phyloP scores from a whole-genome alignment of 78 protist genomes.

The Planoprotostelium fungivorum region DNA sequence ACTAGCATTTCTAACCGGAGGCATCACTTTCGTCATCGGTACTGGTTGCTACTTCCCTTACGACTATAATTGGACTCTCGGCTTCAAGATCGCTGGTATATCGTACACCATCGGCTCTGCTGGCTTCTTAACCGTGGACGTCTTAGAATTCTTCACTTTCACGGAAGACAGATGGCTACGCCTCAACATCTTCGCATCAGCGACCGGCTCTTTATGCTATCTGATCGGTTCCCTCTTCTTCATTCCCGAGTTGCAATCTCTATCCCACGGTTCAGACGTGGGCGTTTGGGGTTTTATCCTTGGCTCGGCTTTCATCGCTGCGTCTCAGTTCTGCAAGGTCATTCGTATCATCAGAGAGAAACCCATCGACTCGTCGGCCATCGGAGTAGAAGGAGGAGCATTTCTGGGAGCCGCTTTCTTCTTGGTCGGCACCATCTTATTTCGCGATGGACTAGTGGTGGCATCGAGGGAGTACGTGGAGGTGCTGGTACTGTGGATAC shows the following conservation, averaged over 20 bases:
- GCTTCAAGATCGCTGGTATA: background rate
- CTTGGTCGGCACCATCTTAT: background rate
- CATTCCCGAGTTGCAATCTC: background rate
- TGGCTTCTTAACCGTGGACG: background rate
- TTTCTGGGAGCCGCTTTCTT: background rate
- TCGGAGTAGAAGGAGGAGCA: background rate
- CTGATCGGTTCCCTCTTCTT: background rate
- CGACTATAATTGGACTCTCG: background rate
- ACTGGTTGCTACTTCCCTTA: background rate
- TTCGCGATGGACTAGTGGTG: background rate
- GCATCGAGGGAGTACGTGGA: background rate
- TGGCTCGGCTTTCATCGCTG: background rate
- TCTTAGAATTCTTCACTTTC: background rate
- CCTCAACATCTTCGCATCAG: background rate
- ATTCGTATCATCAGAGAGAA: background rate
- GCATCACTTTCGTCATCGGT: background rate
- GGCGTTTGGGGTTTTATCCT: background rate
- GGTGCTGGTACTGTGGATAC: background rate
- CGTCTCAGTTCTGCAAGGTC: background rate
- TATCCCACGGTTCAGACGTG: background rate
- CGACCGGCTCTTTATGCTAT: background rate
- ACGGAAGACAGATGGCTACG: background rate
- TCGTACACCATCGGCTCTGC: background rate
- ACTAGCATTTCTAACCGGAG: background rate
- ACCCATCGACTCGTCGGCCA: background rate